Base-by-base conservation (phyloP, 257 asterid genomes). In the Salvia splendens region DNA sequence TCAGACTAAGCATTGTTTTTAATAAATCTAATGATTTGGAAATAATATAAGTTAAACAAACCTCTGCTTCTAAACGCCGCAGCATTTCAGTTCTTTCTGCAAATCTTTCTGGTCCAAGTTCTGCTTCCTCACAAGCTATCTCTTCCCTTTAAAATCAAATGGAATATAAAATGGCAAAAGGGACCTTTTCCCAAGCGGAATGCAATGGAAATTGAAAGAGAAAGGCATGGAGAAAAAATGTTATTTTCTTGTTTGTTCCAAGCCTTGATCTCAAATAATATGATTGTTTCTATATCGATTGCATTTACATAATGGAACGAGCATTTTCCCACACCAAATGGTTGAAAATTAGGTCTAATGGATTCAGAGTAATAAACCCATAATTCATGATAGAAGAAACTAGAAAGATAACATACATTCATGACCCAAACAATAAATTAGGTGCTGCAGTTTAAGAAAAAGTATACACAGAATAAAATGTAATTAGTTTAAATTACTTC, bases 51-150 rank as follows among this genome's bases (percentile, higher is more conserved):
- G 65, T 48, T 49, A 8, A 41, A 41, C 12, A 3, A 69, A 87
- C 96, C 89, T 92, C 87, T 61, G 83, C 86, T 63, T 85, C 96
- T 56, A 89, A 68, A 73, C 73, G 82, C 57, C 69, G 75, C 60
- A 83, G 88, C 88, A 71, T 77, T 65, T 69, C 76, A 81, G 72
- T 72, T 79, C 83, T 86, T 79, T 81, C 87, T 28, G 87, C 87
- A 78, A 85, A 81, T 15, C 53, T 57, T 61, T 87, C 88, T 10
- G 96, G 86, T 52, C 96, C 98, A 64, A 92, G 95, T 75, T 92
- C 95, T 41, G 95, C 95, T 81, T 92, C 96, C 74, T 92, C 96
- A 81, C 96, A 92, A 67, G 89, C 96, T 68, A 79, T 74, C 85
- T 89, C 96, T 83, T 89, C 98, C 85, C 98, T 92, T 75, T 54